Evolutionary conservation across 495 filamentous ascomycete genomes (phyloP).

Genomic region (Penicillium simplicissimum): DNA sequence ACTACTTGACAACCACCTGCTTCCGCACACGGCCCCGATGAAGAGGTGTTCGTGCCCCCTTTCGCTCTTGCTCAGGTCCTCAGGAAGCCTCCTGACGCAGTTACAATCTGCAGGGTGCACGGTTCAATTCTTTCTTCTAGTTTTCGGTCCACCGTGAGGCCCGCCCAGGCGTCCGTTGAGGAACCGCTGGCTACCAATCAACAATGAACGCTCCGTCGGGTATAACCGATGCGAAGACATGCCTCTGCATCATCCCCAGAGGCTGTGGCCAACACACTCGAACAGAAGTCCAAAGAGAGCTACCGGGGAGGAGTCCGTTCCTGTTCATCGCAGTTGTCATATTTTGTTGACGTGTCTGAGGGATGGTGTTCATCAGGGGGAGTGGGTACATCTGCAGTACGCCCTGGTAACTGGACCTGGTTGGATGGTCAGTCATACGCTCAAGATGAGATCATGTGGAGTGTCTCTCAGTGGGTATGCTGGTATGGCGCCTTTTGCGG

Average conservation of each 20-base stretch:
- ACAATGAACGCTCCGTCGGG: not conserved
- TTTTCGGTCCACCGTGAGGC: not conserved
- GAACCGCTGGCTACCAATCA: not conserved
- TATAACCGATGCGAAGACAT: not conserved
- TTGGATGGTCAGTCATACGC: not conserved
- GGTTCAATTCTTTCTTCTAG: not conserved
- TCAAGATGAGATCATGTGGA: slow-evolving; percentile 7
- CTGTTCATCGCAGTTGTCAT: not conserved
- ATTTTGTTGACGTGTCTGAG: not conserved
- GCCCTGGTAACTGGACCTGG: not conserved
- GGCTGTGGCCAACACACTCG: not conserved
- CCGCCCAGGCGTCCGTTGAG: not conserved
- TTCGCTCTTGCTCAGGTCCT: not conserved
- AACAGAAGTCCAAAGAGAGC: not conserved
- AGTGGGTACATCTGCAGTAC: not conserved
- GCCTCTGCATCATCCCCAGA: not conserved
- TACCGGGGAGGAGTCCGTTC: not conserved
- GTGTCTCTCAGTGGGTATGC: not conserved
- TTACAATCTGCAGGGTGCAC: not conserved
- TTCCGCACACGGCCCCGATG: not conserved
- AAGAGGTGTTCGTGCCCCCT: not conserved
- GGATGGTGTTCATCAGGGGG: not conserved
- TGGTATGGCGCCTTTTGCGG: not conserved
- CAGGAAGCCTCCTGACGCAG: not conserved
- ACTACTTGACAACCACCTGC: not conserved